These are phyloP conservation scores for Chenopodium formosanum DNA, from an alignment of 148 eudicot species.

Conservation along the genomic window DNA sequence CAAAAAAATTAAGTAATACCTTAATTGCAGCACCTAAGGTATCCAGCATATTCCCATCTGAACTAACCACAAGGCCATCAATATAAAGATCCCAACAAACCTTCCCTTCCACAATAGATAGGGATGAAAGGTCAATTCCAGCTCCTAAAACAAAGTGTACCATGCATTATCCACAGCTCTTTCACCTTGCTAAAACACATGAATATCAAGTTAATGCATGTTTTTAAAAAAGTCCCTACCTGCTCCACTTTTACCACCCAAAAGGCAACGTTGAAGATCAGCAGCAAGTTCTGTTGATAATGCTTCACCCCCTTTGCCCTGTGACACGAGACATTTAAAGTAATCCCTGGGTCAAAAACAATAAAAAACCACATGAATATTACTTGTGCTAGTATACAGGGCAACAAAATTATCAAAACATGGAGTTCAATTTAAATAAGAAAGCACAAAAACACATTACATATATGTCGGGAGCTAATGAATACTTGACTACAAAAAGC, in stretches of 20 bases:
- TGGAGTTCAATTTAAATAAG: neutral
- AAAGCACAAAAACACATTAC: neutral
- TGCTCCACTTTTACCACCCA: constrained; percentile 49
- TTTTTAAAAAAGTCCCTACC: constrained; percentile 11
- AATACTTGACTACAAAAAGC: too few species aligned
- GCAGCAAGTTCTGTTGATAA: constrained; percentile 68
- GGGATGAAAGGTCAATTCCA: constrained; percentile 84
- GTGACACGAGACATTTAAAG: constrained; percentile 1
- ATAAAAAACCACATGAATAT: neutral
- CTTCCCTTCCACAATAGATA: constrained; percentile 77
- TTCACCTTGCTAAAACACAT: neutral
- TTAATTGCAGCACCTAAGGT: constrained; percentile 93
- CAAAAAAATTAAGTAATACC: constrained; percentile 38
- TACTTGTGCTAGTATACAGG: neutral
- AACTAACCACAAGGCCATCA: constrained; percentile 83
- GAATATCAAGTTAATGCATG: neutral
- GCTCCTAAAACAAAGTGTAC: constrained; percentile 53
- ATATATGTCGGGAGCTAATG: neutral
- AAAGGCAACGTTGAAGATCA: constrained; percentile 72
- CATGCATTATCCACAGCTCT: neutral
- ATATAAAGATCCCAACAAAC: constrained; percentile 97
- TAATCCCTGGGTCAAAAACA: neutral
- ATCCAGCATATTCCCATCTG: constrained; percentile 91
- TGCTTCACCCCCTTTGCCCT: constrained; percentile 98
- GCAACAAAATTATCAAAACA: neutral